Conservation (phyloP, 306 rosid species). For the Mimosa pudica region DNA sequence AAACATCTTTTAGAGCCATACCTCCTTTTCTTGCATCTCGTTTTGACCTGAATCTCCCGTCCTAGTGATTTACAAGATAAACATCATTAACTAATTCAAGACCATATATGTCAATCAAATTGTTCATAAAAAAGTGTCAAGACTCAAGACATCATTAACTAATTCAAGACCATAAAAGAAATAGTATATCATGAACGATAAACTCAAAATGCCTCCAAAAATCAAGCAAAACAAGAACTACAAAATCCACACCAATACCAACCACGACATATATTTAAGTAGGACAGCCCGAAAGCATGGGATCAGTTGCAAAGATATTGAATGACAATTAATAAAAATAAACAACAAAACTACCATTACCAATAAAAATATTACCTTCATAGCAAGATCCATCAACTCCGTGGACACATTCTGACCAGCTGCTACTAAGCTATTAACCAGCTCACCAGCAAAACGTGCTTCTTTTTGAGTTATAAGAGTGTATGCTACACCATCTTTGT, state of each 20-base stretch:
- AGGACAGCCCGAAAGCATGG: conserved; percentile 2
- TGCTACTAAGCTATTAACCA: conserved; percentile 89
- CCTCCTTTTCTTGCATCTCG: conserved; percentile 98
- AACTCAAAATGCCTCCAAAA: not conserved
- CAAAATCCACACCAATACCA: conserved; percentile 7
- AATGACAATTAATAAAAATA: not conserved
- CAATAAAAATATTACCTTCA: conserved; percentile 66
- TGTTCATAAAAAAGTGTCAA: not conserved
- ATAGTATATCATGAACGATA: not conserved
- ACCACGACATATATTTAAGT: not conserved
- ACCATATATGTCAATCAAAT: conserved; percentile 22
- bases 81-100: conserved; percentile 38
- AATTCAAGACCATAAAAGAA: not conserved
- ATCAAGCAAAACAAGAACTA: not conserved
- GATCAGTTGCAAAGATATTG: conserved; percentile 8
- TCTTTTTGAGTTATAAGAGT: conserved; percentile 90
- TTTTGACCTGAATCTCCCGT: conserved; percentile 98
- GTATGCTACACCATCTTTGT: conserved; percentile 95
- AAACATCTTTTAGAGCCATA: conserved; percentile 30
- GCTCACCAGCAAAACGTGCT: conserved; percentile 95
- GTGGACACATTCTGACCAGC: conserved; percentile 89
- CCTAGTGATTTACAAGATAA: conserved; percentile 55
- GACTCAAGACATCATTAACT: not conserved
- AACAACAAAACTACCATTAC: conserved; percentile 25
- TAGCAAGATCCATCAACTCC: conserved; percentile 97